Base-by-base conservation (phyloP, 1,284 basidiomycete species). In the Apiotrichum akiyoshidainum region DNA sequence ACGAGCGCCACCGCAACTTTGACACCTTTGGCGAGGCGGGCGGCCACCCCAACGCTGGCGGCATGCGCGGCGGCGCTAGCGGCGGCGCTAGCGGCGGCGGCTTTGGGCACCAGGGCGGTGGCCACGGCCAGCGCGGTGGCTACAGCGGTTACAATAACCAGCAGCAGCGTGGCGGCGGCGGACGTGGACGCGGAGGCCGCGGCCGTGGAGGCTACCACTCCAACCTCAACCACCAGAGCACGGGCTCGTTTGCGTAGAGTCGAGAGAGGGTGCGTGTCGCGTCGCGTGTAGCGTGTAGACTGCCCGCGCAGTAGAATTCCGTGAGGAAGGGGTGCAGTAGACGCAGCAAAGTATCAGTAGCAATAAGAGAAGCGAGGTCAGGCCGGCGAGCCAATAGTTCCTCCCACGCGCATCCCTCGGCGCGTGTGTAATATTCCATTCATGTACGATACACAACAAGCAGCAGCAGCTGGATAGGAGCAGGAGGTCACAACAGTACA, bases 1-100 rank as follows among this genome's bases (percentile, higher is more conserved):
- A 75, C 45, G 75, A 76, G 57, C 58, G 75, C 47, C 67, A 70
- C 51, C 65, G 75, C 52, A 76, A 76, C 58, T 63, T 65, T 33
- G 75, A 76, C 55, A 76, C 75, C 2, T 76, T 76, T 48, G 75
- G 75, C 7, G 75, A 75, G 54, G 71, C 72, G 8, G 73, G 72
- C 17, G 73, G 10, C 45, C 53, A 12, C 19, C n/a, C n/a, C 19
- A 10, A 11, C 6, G 53, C 53, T 14, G 54, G 58, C 5, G 52
- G 58, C n/a, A 44, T 42, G 41, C 41, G 51, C n/a, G 59, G 55
- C 6, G 48, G 57, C 3, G 46, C 46, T 26, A 49, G 53, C 14
- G 58, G 60, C 19, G 62, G 59, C n/a, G 61, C 68, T 1, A 3
- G 54, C 14, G 45, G 54, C 19, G 44, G 58, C 8, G 45, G 59